Conservation (phyloP, 257 asterid genomes). For the Nicotiana knightiana region DNA sequence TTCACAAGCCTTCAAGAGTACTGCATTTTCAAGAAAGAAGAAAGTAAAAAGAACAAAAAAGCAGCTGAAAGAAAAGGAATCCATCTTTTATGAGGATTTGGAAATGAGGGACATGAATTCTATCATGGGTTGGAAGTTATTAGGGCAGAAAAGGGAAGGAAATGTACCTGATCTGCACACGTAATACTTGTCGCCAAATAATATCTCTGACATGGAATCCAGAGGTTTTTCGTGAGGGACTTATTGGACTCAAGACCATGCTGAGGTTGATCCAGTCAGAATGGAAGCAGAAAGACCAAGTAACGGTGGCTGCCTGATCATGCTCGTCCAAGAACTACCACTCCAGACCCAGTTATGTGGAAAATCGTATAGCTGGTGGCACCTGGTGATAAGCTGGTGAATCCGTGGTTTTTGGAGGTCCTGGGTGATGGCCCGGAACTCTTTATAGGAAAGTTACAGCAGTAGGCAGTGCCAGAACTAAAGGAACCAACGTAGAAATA, state of each 20-base stretch:
- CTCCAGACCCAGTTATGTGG: not conserved
- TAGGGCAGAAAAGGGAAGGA: not conserved
- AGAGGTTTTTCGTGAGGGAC: not conserved
- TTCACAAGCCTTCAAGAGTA: too few species aligned
- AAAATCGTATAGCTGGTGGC: not conserved
- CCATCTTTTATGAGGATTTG: not conserved
- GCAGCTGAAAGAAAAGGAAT: too few species aligned
- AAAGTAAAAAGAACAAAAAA: too few species aligned
- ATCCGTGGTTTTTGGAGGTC: not conserved
- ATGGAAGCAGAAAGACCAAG: too few species aligned
- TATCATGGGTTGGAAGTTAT: not conserved
- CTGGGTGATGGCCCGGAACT: not conserved
- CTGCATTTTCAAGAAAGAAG: not conserved
- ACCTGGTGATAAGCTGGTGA: not conserved
- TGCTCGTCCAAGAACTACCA: too few species aligned
- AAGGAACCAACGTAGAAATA: not conserved
- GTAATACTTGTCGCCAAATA: not conserved
- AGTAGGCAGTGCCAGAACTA: not conserved
- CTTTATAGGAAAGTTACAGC: not conserved
- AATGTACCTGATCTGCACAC: not conserved
- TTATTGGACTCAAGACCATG: not conserved
- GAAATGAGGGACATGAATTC: not conserved
- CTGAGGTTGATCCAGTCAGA: not conserved
- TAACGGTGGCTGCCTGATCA: too few species aligned
- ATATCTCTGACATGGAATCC: not conserved